Evolutionary conservation across 202 grass and related monocot species (phyloP), one percentile per base, ranked within the genome.

Genomic region (Digitaria exilis): DNA sequence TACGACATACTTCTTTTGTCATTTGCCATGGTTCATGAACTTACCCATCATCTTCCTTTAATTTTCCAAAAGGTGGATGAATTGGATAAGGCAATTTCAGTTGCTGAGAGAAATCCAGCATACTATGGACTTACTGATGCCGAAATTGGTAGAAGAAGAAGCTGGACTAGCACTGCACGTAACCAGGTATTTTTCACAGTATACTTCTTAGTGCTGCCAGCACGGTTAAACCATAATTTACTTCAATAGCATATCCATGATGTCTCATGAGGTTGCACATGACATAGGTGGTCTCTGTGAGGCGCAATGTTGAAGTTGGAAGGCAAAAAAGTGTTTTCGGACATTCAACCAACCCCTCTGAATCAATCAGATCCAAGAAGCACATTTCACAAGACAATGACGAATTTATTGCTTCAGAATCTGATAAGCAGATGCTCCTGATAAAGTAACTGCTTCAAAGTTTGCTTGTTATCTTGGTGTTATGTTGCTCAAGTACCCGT

Each of bases 391-490:
- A 78, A 82, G 87, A 92, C 56, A 92, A 88, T 45, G 90, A 98
- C 34, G 90, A 98, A 37, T 95, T 98, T 58, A 95, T 98, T 82
- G 85, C 96, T 64, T 95, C 91, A 88, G 96, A 95, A 95, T 98
- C 96, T 62, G 96, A 98, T 89, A 89, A 88, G 17, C 96, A 98
- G 83, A 90, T 90, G 65, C 96, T 98, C 29, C 85, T 98, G 31
- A 98, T 98, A 43, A 98, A 88, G 93, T 98, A 89, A 87, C 5
- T 26, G 19, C 57, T 85, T 55, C 2, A 45, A 48, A 57, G 69
- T 30, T 60, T 35, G 44, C 32, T 80, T 87, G 5, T 68, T 9
- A 19, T 5, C 2, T 79, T 31, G 31, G 0, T 52, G 41, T 25
- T 44, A 52, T 67, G 52, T 74, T 74, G 9, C 8, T 51, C 17